These are phyloP conservation scores for Abrus precatorius DNA, from an alignment of 306 rosid species.

Conservation along the genomic window DNA sequence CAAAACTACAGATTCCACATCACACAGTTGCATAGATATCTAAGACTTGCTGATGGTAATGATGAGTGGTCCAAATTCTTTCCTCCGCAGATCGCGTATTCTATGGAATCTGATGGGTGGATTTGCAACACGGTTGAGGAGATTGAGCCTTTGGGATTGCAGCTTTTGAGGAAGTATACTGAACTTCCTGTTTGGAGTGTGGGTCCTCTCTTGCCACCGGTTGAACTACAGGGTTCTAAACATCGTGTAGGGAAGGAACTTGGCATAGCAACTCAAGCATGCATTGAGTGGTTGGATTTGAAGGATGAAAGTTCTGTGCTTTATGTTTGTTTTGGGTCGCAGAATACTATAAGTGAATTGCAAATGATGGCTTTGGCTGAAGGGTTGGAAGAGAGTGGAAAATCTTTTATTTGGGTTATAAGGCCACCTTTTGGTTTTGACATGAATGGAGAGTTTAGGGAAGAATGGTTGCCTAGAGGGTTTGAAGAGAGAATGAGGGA, in stretches of 20 bases:
- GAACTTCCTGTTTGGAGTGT: conserved; percentile 58
- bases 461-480: conserved; percentile 73
- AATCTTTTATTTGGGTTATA: conserved; percentile 72
- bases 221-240: conserved; percentile 35
- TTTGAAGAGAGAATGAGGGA: conserved; percentile 67
- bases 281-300: conserved; percentile 65
- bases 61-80: conserved; percentile 69
- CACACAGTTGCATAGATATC: conserved; percentile 58
- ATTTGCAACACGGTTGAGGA: conserved; percentile 74
- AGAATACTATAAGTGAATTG: conserved; percentile 66
- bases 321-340: conserved; percentile 87
- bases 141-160: conserved; percentile 68
- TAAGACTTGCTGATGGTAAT: conserved; percentile 66
- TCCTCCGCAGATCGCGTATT: conserved; percentile 44
- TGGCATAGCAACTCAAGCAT: conserved; percentile 59
- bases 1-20: conserved; percentile 57
- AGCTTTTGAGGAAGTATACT: conserved; percentile 57
- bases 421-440: conserved; percentile 80
- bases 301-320: conserved; percentile 60
- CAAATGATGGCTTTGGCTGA: conserved; percentile 79
- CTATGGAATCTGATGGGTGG: conserved; percentile 68
- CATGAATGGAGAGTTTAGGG: conserved; percentile 56
- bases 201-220: conserved; percentile 65
- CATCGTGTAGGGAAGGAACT: conserved; percentile 59
- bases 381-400: conserved; percentile 71